Evolutionary conservation across 768 basidiomycete species (phyloP).

Genomic region (Antrodiella citrinella): DNA sequence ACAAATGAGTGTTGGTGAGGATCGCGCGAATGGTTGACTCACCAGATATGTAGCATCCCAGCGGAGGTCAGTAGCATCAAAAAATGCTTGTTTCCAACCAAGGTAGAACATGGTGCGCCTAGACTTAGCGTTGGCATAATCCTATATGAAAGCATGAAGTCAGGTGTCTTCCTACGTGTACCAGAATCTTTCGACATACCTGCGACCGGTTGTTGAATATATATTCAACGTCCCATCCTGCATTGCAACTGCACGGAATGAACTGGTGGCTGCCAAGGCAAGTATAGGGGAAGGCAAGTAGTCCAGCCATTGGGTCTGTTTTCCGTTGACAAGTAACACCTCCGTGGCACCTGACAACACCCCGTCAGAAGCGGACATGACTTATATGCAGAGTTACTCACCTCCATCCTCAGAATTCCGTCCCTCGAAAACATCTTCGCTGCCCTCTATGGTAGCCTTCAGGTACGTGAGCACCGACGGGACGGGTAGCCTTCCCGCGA

Average conservation of each 20-base stretch:
- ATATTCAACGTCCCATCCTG: conserved; percentile 77
- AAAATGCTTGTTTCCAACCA: conserved; percentile 56
- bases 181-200: conserved; percentile 38
- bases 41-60: conserved; percentile 76
- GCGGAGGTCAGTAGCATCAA: conserved; percentile 67
- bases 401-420: conserved; percentile 66
- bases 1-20: background rate
- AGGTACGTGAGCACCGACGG: conserved; percentile 32
- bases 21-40: conserved; percentile 14
- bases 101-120: conserved; percentile 58
- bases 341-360: conserved; percentile 37
- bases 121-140: conserved; percentile 71
- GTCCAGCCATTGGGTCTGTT: conserved; percentile 83
- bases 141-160: conserved; percentile 30
- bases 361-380: background rate
- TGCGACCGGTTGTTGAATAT: conserved; percentile 78
- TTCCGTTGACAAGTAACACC: conserved; percentile 53
- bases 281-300: conserved; percentile 74
- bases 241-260: conserved; percentile 69
- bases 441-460: conserved; percentile 52
- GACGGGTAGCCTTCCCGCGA: conserved; percentile 36
- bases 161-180: background rate
- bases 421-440: conserved; percentile 65
- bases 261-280: conserved; percentile 49
- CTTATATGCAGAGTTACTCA: conserved; percentile 23